A percentile compares a stretch with the other conserved stretches of the same genome.
phyloP scores from a whole-genome alignment of 495 filamentous ascomycete species.

The Penicillium canescens region DNA sequence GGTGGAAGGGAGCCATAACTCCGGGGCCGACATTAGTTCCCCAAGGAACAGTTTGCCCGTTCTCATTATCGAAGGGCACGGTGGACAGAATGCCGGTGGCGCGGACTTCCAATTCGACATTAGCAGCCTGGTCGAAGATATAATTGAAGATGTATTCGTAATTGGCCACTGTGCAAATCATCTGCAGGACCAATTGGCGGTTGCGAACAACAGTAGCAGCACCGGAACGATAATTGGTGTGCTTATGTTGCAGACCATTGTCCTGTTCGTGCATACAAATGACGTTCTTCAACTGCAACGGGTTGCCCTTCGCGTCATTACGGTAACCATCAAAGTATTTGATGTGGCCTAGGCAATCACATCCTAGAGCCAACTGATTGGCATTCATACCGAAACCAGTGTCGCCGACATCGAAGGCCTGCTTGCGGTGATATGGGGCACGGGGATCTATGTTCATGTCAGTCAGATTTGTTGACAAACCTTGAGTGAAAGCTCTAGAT shows the following conservation, averaged over 20 bases:
- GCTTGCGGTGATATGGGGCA: conserved; percentile 65
- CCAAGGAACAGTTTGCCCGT: conserved; percentile 63
- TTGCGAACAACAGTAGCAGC: conserved; percentile 60
- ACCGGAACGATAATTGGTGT: conserved; percentile 65
- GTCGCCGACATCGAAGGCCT: conserved; percentile 71
- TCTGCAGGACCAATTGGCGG: conserved; percentile 66
- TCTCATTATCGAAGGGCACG: conserved; percentile 66
- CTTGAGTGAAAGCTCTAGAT: neutral
- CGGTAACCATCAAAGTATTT: conserved; percentile 63
- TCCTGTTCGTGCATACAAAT: conserved; percentile 71
- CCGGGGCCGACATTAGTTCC: conserved; percentile 88
- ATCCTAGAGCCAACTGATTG: conserved; percentile 67
- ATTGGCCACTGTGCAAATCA: conserved; percentile 77
- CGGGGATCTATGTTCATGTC: conserved; percentile 57
- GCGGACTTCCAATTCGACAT: conserved; percentile 75
- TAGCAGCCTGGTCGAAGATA: conserved; percentile 83
- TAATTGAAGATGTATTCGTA: conserved; percentile 87
- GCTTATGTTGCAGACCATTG: conserved; percentile 64
- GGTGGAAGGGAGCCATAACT: conserved; percentile 76
- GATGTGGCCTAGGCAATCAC: conserved; percentile 68
- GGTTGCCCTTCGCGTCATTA: conserved; percentile 55
- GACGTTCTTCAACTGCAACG: conserved; percentile 55
- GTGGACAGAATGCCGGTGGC: conserved; percentile 88
- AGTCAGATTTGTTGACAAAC: neutral
- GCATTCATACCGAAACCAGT: conserved; percentile 64